Conservation (phyloP, 139 green algal species). For the Picochlorum sp. region DNA sequence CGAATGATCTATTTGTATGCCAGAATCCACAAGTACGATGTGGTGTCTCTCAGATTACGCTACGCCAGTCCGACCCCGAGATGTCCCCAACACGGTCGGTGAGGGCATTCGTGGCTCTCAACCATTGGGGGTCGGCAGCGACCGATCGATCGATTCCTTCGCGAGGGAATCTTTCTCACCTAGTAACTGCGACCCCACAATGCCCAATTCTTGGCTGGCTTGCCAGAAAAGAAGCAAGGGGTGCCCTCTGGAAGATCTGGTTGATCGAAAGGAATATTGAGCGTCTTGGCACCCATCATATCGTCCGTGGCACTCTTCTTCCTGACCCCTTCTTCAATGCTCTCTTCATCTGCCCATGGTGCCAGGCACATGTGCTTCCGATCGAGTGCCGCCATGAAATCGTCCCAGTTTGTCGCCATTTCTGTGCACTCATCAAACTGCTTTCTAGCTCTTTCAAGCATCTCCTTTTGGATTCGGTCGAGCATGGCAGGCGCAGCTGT, state of each 20-base stretch:
- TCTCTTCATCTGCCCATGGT: constrained; percentile 82
- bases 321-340: constrained; percentile 87
- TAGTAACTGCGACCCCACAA: constrained; percentile 94
- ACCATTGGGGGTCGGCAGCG: too few relatives aligned
- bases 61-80: too few relatives aligned
- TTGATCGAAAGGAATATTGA: constrained; percentile 90
- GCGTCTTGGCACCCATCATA: constrained; percentile 89
- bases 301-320: constrained; percentile 65
- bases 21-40: too few relatives aligned
- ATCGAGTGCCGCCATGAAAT: constrained; percentile 87
- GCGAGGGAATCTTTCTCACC: neutral
- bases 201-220: constrained; percentile 92
- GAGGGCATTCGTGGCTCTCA: too few relatives aligned
- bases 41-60: too few relatives aligned
- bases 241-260: constrained; percentile 77
- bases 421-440: constrained; percentile 56
- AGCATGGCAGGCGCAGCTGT: constrained; percentile 33
- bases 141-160: too few relatives aligned
- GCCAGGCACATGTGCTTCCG: constrained; percentile 85
- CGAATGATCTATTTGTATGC: too few relatives aligned
- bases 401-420: constrained; percentile 73
- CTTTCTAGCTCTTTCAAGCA: constrained; percentile 55
- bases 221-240: constrained; percentile 85
- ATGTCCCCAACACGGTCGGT: too few relatives aligned
- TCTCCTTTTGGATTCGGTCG: constrained; percentile 51